Evolutionary conservation across 768 basidiomycete genomes (phyloP), one percentile per base, ranked within the genome.

Genomic region (Mycena olivaceomarginata): DNA sequence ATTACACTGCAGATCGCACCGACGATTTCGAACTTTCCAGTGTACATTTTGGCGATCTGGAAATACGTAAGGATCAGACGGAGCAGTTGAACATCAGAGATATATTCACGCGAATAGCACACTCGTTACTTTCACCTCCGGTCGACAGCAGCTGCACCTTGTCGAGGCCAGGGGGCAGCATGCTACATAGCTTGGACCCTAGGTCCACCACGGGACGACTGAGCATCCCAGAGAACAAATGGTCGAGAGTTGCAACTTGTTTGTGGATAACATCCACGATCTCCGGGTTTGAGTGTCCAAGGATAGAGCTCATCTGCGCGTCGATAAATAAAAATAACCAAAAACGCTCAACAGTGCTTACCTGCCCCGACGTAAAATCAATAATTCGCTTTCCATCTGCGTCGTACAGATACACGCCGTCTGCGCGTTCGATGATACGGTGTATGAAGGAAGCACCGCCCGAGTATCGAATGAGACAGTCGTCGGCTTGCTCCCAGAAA

Each of bases 1-100:
- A 22, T 41, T 5, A 43, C 25, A 53, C 10, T 20, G 1, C 31
- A 18, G 41, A 15, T 31, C 79, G 60, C 45, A 78, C 80, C 80
- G 25, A 81, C 80, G 43, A 81, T 81, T 68, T 81, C 80, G n/a
- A 81, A 81, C 46, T 81, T 81, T 4, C 78, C 78, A 37, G 80
- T 81, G 66, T 81, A 81, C 70, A 81, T 53, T 43, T 81, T 81
- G 1, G 80, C 80, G 18, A 81, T 81, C 80, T 80, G 48, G 25
- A 39, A 57, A 64, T 18, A 15, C 39, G 57, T 37, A 8, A 40
- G 10, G 31, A 39, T 67, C 43, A 70, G 25, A 20, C 13, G 31
- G 25, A 18, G 18, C 31, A 59, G 25, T 67, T 46, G 56, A 64
- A 60, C 15, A 63, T 8, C 12, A 10, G 13, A 9, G 43, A 40